Base-by-base conservation (phyloP, 2,329 filamentous ascomycete genomes). In the Aspergillus brasiliensis region DNA sequence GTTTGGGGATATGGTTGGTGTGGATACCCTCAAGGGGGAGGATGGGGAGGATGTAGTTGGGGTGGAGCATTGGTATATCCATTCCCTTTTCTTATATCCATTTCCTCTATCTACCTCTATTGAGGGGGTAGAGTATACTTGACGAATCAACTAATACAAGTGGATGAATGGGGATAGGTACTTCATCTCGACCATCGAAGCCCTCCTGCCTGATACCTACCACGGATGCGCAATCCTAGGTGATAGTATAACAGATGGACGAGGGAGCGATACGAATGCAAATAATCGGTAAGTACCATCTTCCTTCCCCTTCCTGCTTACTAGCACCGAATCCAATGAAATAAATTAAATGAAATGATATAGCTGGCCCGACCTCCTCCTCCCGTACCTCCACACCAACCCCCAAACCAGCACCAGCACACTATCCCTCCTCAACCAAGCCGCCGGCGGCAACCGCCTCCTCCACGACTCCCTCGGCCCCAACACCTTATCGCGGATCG, bases 361-460 rank as follows among this genome's bases (percentile, higher is more conserved):
- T 38, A 75, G 83, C 37, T 88, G 86, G 85, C 83, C 85, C 2
- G 84, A 88, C 66, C 75, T 85, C 0, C 75, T 88, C 15, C 75
- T 86, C 27, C 75, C 76, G 11, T 78, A 79, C 58, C 74, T 88
- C 77, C 80, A 84, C 67, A 68, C 80, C 64, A 69, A 79, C 49
- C 69, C 71, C 8, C 63, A 71, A 11, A 81, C 83, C 49, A 77
- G 74, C 21, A 75, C 82, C 61, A 77, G 74, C 21, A 75, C 82
- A 61, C 80, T 90, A 53, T 81, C 82, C 11, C 74, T 90, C 11
- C 78, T 82, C 63, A 90, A 90, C 75, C 84, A 89, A 73, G 88
- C 87, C 1, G 87, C 87, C 1, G 88, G 88, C 47, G 88, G 88
- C n/a, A 90, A 90, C 72, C 77, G 86, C 0, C 81, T 90, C 2